Percentiles rank a stretch among this genome's conserved stretches.
Evolutionary conservation across 768 basidiomycete genomes (phyloP).

Genomic region (Suillus sp.): DNA sequence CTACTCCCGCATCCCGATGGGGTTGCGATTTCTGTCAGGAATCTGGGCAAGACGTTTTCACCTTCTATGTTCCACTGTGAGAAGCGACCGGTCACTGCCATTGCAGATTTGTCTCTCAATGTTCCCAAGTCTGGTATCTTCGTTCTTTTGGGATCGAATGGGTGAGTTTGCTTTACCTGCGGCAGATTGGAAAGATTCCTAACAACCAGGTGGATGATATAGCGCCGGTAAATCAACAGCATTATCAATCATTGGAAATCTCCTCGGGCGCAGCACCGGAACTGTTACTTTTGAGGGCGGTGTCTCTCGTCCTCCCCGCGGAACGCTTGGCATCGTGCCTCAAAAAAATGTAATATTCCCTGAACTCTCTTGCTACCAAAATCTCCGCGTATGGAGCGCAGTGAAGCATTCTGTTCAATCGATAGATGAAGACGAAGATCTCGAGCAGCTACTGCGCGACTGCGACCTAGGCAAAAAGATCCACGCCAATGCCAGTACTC

Average conservation of each 20-base stretch:
- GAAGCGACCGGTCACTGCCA: constrained; percentile 57
- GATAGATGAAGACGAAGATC: constrained; percentile 49
- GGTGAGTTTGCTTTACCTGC: constrained; percentile 35
- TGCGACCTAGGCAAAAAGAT: constrained; percentile 77
- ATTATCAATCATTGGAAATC: constrained; percentile 65
- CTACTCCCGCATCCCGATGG: constrained; percentile 38
- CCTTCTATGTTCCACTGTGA: constrained; percentile 49
- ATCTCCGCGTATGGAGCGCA: constrained; percentile 70
- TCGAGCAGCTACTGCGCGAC: constrained; percentile 66
- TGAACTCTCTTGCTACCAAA: constrained; percentile 74
- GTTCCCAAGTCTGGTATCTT: constrained; percentile 77
- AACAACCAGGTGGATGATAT: background rate
- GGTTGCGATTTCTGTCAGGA: constrained; percentile 61
- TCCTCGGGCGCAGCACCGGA: constrained; percentile 61
- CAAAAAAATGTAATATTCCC: constrained; percentile 85
- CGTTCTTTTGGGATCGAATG: constrained; percentile 74
- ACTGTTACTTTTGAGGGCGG: constrained; percentile 58
- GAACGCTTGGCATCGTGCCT: constrained; percentile 74
- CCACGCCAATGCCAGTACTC: constrained; percentile 60
- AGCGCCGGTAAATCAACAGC: constrained; percentile 81
- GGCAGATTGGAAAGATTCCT: background rate
- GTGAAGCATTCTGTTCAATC: constrained; percentile 62
- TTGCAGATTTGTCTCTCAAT: constrained; percentile 65
- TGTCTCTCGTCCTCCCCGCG: constrained; percentile 53
- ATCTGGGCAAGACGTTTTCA: constrained; percentile 60